Evolutionary conservation across 805 yeast species (phyloP).

Genomic region (Lipomyces anomalus): DNA sequence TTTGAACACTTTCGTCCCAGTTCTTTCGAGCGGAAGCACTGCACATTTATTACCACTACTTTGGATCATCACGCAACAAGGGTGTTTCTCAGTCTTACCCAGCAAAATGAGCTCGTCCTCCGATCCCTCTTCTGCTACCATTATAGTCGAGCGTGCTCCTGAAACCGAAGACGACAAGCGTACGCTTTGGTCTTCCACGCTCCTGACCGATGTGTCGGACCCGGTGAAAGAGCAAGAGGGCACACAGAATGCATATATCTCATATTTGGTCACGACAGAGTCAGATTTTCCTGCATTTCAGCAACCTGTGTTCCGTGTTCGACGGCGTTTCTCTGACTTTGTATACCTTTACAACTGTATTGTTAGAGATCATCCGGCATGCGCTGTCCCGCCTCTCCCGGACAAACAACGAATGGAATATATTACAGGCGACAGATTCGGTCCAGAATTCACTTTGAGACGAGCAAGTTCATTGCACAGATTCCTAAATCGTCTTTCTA

Average conservation of each 20-base stretch:
- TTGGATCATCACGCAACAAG: too few species aligned
- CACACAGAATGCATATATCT: constrained; percentile 62
- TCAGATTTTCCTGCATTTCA: constrained; percentile 58
- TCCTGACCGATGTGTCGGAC: constrained; percentile 29
- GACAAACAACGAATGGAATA: constrained; percentile 88
- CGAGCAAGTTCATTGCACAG: constrained; percentile 75
- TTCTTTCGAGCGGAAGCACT: too few species aligned
- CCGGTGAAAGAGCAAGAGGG: constrained; percentile 71
- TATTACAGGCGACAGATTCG: constrained; percentile 87
- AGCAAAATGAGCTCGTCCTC: too few species aligned
- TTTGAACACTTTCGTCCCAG: too few species aligned
- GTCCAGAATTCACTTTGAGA: constrained; percentile 74
- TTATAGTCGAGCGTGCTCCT: constrained; percentile 22
- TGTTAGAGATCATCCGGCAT: constrained; percentile 72
- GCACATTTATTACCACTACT: too few species aligned
- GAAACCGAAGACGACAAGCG: constrained; percentile 22
- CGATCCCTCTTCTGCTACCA: constrained; percentile 20
- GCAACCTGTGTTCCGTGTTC: constrained; percentile 42
- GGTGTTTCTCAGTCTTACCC: too few species aligned
- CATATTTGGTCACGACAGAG: constrained; percentile 60
- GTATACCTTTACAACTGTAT: constrained; percentile 69
- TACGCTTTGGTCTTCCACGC: constrained; percentile 20
- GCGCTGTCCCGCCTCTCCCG: constrained; percentile 89
- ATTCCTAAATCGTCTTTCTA: constrained; percentile 64
- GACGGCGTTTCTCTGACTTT: constrained; percentile 86